A percentile compares a stretch with the other conserved stretches of the same genome.
Conservation (phyloP, 768 basidiomycete genomes). For the Piloderma croceum region DNA sequence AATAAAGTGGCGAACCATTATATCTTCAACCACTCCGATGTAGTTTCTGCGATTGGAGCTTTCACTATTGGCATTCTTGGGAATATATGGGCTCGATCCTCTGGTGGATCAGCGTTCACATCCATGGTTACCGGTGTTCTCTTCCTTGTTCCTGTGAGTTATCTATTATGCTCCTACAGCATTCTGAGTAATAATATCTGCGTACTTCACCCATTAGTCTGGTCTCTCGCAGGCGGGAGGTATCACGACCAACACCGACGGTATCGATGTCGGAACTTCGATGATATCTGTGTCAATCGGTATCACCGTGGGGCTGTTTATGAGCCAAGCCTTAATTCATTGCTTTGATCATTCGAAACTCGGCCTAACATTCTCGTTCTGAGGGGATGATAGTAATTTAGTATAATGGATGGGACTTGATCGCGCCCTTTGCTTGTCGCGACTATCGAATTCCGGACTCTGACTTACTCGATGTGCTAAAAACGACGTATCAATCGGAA, state of each 20-base stretch:
- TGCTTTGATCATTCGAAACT: no score
- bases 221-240: conserved; percentile 85
- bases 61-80: conserved; percentile 76
- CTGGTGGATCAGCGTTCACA: conserved; percentile 84
- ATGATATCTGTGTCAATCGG: conserved; percentile 91
- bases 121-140: conserved; percentile 87
- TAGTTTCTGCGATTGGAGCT: conserved; percentile 81
- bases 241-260: conserved; percentile 72
- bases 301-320: conserved; percentile 85
- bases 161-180: no score
- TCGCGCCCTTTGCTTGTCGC: no score
- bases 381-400: no score
- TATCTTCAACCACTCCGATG: conserved; percentile 78
- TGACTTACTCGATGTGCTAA: no score
- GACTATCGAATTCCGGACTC: no score
- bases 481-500: no score
- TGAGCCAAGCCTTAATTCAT: conserved; percentile 79
- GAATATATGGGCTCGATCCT: conserved; percentile 74
- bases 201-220: no score
- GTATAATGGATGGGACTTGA: no score
- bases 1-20: conserved; percentile 82
- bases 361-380: no score
- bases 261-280: conserved; percentile 78
- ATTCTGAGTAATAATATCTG: no score
- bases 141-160: conserved; percentile 85